phyloP scores from a whole-genome alignment of 331 rosid species.

The Stylosanthes scabra region DNA sequence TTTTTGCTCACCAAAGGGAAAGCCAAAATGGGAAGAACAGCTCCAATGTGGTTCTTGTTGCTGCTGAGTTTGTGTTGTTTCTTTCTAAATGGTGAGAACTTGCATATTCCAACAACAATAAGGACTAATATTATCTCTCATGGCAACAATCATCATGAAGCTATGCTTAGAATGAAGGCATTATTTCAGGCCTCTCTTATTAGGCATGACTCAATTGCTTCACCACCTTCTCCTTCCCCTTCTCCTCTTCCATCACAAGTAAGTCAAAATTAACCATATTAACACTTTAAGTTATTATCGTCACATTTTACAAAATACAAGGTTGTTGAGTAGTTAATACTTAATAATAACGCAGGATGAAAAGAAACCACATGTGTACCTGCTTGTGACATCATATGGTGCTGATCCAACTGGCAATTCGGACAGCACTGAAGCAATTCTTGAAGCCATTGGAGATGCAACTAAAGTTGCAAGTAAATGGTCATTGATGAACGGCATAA shows the following conservation, averaged over 20 bases:
- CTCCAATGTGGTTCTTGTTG: constrained; percentile 37
- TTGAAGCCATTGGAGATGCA: constrained; percentile 69
- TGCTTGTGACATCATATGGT: constrained; percentile 66
- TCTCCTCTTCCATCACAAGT: constrained; percentile 44
- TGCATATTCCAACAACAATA: background rate
- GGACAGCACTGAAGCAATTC: constrained; percentile 80
- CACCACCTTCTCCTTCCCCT: constrained; percentile 51
- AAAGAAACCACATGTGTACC: constrained; percentile 51
- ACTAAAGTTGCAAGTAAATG: constrained; percentile 49
- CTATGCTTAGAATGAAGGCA: constrained; percentile 47
- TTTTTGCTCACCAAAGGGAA: constrained; percentile 30
- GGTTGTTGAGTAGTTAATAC: too few relatives aligned
- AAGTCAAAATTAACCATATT: constrained; percentile 4
- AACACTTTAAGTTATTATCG: too few relatives aligned
- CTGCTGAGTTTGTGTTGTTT: constrained; percentile 30
- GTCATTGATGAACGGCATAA: constrained; percentile 60
- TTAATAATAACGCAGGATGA: constrained; percentile 36
- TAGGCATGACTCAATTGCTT: constrained; percentile 45
- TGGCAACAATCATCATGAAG: constrained; percentile 27
- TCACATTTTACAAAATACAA: too few relatives aligned
- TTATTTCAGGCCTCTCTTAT: constrained; percentile 51
- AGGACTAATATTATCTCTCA: background rate
- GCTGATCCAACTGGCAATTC: constrained; percentile 83
- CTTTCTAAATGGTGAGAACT: constrained; percentile 20
- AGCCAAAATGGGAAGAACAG: constrained; percentile 38